A percentile compares a stretch with the other conserved stretches of the same genome.
Conservation (phyloP, 441 rosid genomes). For the Melianthus villosus region DNA sequence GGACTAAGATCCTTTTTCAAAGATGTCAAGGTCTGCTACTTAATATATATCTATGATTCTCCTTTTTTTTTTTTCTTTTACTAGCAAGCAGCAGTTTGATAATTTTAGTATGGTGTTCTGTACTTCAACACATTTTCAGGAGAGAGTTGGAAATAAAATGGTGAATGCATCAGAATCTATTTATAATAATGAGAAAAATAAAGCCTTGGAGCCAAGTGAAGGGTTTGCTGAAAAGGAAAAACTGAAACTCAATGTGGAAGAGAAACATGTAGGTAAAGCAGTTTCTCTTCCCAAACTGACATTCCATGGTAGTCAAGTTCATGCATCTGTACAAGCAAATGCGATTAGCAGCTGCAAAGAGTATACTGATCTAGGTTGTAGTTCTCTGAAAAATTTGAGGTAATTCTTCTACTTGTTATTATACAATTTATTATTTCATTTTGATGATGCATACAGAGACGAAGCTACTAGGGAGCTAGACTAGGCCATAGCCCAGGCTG, state of each 20-base stretch:
- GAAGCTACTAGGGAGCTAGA: too few species aligned
- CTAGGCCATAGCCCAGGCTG: too few species aligned
- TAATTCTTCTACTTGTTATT: too few species aligned
- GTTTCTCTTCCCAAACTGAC: conserved; percentile 12
- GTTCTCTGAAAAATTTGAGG: conserved; percentile 33
- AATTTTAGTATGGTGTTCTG: too few species aligned
- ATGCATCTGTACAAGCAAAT: conserved; percentile 19
- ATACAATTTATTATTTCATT: too few species aligned
- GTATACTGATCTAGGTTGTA: conserved; percentile 35
- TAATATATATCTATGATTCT: conserved; percentile 7
- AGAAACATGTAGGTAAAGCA: conserved; percentile 14
- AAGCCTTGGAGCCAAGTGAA: conserved; percentile 14
- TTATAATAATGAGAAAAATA: conserved; percentile 15
- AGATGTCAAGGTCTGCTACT: conserved; percentile 44
- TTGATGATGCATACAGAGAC: too few species aligned
- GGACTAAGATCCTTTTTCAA: conserved; percentile 55
- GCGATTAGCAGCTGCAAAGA: conserved; percentile 19
- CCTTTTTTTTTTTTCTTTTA: neutral
- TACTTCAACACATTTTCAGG: conserved; percentile 33
- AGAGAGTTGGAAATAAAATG: conserved; percentile 24
- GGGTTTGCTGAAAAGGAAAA: conserved; percentile 16
- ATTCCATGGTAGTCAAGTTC: conserved; percentile 20
- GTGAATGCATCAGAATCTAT: conserved; percentile 13
- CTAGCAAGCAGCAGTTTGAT: conserved; percentile 6
- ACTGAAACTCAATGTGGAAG: conserved; percentile 20